Conservation (phyloP, 2,329 filamentous ascomycete genomes). For the Metarhizium humberi region DNA sequence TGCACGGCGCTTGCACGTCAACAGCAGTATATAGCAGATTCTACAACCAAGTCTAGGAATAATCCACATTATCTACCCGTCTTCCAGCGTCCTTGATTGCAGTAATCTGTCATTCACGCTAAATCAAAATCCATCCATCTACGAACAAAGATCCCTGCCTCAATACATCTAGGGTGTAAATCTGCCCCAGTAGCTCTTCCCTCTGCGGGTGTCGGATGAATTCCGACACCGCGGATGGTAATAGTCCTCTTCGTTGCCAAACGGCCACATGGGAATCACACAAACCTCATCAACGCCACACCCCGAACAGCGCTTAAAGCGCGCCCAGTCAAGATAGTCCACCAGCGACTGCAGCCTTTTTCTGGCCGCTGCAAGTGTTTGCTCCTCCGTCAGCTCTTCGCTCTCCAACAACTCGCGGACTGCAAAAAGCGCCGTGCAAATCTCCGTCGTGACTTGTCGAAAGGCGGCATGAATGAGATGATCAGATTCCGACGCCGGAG, state of each 20-base stretch:
- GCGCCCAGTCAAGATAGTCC: not conserved
- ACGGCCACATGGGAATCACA: slow-evolving; percentile 1
- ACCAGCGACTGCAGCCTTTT: not conserved
- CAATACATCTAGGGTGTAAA: no score
- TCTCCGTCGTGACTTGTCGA: not conserved
- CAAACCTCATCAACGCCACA: not conserved
- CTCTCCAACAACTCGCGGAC: not conserved
- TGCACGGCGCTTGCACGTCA: no score
- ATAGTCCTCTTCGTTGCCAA: not conserved
- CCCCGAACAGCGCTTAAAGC: not conserved
- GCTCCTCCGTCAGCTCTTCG: no score
- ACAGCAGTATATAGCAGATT: no score
- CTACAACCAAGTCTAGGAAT: no score
- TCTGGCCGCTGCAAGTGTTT: not conserved
- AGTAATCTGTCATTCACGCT: no score
- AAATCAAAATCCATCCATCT: no score
- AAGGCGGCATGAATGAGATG: not conserved
- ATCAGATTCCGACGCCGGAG: not conserved
- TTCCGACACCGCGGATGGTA: not conserved
- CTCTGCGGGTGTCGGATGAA: not conserved
- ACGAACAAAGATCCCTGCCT: no score
- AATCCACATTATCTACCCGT: no score
- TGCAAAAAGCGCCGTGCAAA: not conserved
- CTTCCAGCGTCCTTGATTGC: no score
- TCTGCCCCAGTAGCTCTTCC: not conserved